Evolutionary conservation across 306 rosid genomes (phyloP), one percentile per base, ranked within the genome.

Genomic region (Castanea mollissima): DNA sequence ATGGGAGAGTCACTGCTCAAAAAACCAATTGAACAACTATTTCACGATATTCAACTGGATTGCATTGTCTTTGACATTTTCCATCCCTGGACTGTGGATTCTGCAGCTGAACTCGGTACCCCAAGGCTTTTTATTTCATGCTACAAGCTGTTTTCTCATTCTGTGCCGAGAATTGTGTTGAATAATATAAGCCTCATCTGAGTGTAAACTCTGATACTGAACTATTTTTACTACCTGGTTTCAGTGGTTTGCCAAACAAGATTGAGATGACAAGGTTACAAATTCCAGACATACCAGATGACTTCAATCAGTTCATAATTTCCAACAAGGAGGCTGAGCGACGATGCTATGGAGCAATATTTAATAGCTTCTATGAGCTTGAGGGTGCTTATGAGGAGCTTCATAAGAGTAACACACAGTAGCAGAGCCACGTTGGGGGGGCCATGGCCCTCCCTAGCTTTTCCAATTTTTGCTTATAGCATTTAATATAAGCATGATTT

Each of bases 21-120:
- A 62, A 55, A n/a, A 4, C 64, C 69, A 1, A 73, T 80, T 16
- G 88, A 87, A 13, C 74, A 20, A 14, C 67, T 81, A 0, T 75
- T 88, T 2, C 15, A 38, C 1, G 71, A 79, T 1, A 74, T 63
- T 2, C 27, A 34, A 4, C 82, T 87, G 2, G 87, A 88, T 23
- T 88, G 87, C 56, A 72, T 85, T 2, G 81, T 88, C 46, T 71
- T 84, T 2, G 89, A 88, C 72, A 55, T 88, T 78, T 83, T 83
- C 60, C 49, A 78, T 5, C 76, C 84, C 29, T 88, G 89, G 91
- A 31, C 81, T 0, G 81, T 20, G 0, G 87, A 88, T 15, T 70
- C 44, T 0, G 86, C 87, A 0, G 71, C 54, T 0, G 63, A 79
- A 13, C 55, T 85, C 0, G 77, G 71, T 2, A 79, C 85, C 16